Evolutionary conservation across 257 asterid species (phyloP), one percentile per base, ranked within the genome.

Genomic region (Scutellaria baicalensis): DNA sequence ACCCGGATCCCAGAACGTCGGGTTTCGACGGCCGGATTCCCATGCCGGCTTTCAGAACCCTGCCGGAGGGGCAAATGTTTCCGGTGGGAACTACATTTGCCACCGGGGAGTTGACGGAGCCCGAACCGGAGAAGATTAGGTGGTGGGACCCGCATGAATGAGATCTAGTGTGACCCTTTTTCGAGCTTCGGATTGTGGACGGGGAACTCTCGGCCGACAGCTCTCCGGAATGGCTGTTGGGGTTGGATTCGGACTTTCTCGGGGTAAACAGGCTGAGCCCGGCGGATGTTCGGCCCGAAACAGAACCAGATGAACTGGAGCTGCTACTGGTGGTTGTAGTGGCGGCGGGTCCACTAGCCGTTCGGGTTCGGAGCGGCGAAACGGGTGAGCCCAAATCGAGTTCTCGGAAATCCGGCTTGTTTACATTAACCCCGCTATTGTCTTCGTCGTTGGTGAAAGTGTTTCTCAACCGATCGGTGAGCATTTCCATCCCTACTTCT

Each of bases 301-400:
- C 81, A 72, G 98, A 92, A 74, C 98, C 98, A 12, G 97, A 88
- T 6, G 95, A 88, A 45, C 95, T 85, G 23, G 98, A 92, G 57
- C 95, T 87, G 69, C 86, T 82, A 52, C 95, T 90, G 73, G 90
- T 68, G 0, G 88, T 42, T 0, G 79, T 39, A 50, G 81, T 23
- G 56, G 80, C 64, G 0, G 74, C 68, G 36, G 13, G 69, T 2
- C 75, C 87, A 42, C 70, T 66, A 8, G 48, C 69, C 20, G 62
- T 47, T 11, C 81, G 77, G 12, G 80, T 27, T 17, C 86, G 78
- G 74, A 85, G 80, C 35, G 96, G 87, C 43, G 95, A 86, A 52
- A 81, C 75, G 40, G 97, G 95, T 1, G 98, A 92, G 44, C 87
- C 91, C 79, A 83, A 86, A 80, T 90, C 91, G 77, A 85, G 89